A percentile compares a stretch with the other conserved stretches of the same genome.
Evolutionary conservation across 225 moss, liverwort and hornwort genomes (phyloP).

Genomic region (Thuidium tamariscinum): DNA sequence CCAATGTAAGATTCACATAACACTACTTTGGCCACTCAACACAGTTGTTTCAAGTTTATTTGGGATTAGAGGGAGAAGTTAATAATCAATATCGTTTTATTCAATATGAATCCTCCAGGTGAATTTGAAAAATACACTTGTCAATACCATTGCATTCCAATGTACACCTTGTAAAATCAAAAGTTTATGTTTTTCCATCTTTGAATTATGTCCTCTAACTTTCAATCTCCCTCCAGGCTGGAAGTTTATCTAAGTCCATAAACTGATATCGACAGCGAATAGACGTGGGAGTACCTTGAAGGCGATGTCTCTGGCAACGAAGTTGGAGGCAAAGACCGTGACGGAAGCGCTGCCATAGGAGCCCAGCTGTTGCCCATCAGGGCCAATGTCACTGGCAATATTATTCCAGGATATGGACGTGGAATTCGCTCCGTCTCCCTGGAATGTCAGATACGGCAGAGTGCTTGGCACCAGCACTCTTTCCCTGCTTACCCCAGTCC

Average conservation of each 20-base stretch:
- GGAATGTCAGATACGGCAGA: constrained; percentile 39
- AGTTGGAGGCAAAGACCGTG: constrained; percentile 32
- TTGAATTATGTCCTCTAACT: neutral
- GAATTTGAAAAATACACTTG: neutral
- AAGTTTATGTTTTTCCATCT: neutral
- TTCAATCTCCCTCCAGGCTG: neutral
- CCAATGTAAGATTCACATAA: neutral
- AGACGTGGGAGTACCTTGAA: constrained; percentile 17
- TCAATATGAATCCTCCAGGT: neutral
- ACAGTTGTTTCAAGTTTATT: neutral
- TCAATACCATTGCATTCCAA: neutral
- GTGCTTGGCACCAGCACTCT: constrained; percentile 26
- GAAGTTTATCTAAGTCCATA: neutral
- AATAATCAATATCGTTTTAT: neutral
- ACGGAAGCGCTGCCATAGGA: constrained; percentile 39
- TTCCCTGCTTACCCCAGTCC: constrained; percentile 2
- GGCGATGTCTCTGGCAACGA: constrained; percentile 41
- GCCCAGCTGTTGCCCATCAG: constrained; percentile 29
- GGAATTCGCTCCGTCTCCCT: constrained; percentile 23
- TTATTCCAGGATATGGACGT: constrained; percentile 40
- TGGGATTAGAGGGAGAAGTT: neutral
- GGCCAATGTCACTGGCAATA: constrained; percentile 28
- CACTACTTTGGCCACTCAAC: neutral
- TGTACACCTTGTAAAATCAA: neutral
- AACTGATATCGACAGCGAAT: too few relatives aligned